Base-by-base conservation (phyloP, 768 basidiomycete genomes). In the Lentinus brumalis region DNA sequence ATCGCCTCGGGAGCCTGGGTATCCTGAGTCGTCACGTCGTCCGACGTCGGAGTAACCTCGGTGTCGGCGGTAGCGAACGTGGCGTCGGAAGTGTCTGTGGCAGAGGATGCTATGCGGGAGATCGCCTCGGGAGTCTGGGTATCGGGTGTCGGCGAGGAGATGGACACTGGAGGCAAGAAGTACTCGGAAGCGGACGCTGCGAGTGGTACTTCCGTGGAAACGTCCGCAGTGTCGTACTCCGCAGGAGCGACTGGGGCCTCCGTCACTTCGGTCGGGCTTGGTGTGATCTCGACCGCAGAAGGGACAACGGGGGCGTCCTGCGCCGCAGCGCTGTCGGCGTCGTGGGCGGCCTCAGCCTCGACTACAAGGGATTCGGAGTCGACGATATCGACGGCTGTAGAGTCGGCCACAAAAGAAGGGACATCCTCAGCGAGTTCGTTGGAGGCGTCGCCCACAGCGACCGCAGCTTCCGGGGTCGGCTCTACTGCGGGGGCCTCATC, bases 41-140 rank as follows among this genome's bases (percentile, higher is more conserved):
- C 7, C 35, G 3, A 26, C 21, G 46, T 26, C 9, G 46, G 26
- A 21, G 21, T 18, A 11, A 21, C 4, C 11, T 21, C 18, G 46
- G 50, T 38, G 31, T 39, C 44, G 1, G 56, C 56, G 7, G 61
- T 62, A 38, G 42, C 32, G 18, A 52, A 52, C 6, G 50, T 49
- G 15, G 42, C 57, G 30, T 35, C 61, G 1, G 57, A 54, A 18
- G 35, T 11, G 52, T 47, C 44, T 7, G 61, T 62, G 12, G 53
- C 30, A n/a, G 57, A 38, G 49, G 61, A 62, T 3, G 56, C 31
- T 2, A 8, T 39, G 30, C 61, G 61, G 7, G 61, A 49, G 56
- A 62, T 57, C 11, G 56, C 51, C 15, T 53, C 56, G 14, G 61
- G 56, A 0, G 61, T 39, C 15, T 50, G 51, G 6, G 50, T 16